Evolutionary conservation across 2,329 filamentous ascomycete genomes (phyloP).

Genomic region (Penicillium italicum): DNA sequence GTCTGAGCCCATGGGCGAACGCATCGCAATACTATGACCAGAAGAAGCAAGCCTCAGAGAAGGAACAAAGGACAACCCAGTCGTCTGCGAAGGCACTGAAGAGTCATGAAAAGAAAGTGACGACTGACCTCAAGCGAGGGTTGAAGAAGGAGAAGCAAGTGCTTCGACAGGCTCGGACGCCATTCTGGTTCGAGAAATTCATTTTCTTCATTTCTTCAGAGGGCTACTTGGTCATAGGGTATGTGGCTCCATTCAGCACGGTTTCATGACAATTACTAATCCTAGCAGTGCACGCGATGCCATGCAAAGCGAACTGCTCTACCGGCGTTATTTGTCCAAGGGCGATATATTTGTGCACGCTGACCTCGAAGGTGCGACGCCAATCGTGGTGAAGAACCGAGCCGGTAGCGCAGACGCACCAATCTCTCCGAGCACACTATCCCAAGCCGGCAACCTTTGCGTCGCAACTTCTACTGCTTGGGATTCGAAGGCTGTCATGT

Average conservation of each 20-base stretch:
- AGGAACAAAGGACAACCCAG: conserved; percentile 79
- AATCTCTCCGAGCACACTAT: conserved; percentile 84
- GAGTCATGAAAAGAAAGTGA: conserved; percentile 84
- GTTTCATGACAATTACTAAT: conserved; percentile 8
- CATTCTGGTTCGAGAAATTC: conserved; percentile 97
- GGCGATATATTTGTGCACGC: conserved; percentile 92
- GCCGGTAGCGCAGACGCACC: conserved; percentile 72
- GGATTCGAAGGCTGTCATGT: conserved; percentile 95
- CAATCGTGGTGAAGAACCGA: conserved; percentile 89
- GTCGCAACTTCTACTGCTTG: conserved; percentile 86
- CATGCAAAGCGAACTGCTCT: conserved; percentile 89
- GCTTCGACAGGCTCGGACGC: conserved; percentile 74
- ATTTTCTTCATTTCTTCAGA: conserved; percentile 93
- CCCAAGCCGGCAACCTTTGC: conserved; percentile 80
- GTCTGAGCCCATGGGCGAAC: conserved; percentile 80
- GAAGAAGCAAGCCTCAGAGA: conserved; percentile 75
- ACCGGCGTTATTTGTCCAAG: conserved; percentile 77
- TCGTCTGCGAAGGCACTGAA: conserved; percentile 81
- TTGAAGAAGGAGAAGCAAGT: conserved; percentile 90
- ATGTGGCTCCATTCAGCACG: conserved; percentile 14
- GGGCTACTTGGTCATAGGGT: conserved; percentile 82
- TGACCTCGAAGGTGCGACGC: conserved; percentile 76
- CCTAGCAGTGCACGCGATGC: conserved; percentile 66
- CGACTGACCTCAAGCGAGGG: conserved; percentile 77
- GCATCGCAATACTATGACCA: conserved; percentile 90